A percentile compares a stretch with the other conserved stretches of the same genome.
These are phyloP conservation scores for Rhodamnia rubescens DNA, from an alignment of 345 rosid species.

Conservation along the genomic window DNA sequence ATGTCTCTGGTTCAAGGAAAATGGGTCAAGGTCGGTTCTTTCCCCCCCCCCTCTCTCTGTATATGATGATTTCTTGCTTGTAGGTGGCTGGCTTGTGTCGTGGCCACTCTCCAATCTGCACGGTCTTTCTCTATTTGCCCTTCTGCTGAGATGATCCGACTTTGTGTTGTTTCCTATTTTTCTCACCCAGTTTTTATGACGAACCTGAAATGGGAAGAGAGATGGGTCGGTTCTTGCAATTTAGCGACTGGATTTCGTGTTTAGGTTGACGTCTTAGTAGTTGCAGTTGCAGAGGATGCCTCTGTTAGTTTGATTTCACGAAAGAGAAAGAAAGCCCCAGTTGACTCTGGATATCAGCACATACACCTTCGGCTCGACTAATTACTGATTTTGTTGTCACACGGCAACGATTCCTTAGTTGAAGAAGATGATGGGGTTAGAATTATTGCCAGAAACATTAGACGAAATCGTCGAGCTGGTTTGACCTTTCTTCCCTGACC, in stretches of 20 bases:
- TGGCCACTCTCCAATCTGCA: neutral
- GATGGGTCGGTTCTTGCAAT: neutral
- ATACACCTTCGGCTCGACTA: neutral
- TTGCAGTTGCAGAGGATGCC: neutral
- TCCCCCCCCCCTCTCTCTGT: neutral
- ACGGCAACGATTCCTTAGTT: neutral
- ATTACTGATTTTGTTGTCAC: neutral
- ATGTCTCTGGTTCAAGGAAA: slow-evolving; percentile 40
- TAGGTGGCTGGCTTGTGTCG: neutral
- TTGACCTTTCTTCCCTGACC: neutral
- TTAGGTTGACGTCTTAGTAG: neutral
- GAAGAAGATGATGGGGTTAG: neutral
- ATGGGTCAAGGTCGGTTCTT: slow-evolving; percentile 51
- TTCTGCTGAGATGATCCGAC: neutral
- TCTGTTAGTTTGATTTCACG: neutral
- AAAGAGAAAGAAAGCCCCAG: neutral
- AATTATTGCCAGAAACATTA: neutral
- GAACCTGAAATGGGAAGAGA: neutral
- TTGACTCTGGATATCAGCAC: neutral
- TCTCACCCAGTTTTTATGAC: too few relatives aligned
- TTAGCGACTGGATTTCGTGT: neutral
- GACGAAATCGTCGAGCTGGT: neutral
- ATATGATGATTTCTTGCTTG: neutral
- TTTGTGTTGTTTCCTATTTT: neutral
- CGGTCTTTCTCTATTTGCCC: neutral